These are phyloP conservation scores for Cystobasidium sp. DNA, from an alignment of 1,284 basidiomycete species.

Conservation along the genomic window DNA sequence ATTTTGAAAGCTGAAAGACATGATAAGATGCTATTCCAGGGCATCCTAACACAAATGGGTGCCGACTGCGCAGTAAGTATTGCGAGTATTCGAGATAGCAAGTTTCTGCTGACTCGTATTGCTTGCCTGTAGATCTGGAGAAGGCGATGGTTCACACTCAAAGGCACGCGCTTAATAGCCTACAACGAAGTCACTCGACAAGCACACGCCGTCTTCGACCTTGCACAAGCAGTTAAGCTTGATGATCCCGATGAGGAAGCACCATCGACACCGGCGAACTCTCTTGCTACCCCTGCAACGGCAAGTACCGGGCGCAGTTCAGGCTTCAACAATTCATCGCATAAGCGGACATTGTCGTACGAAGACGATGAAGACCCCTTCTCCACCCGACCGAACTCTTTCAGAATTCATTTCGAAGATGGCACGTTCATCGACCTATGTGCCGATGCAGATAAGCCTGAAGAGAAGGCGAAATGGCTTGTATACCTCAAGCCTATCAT, in stretches of 20 bases:
- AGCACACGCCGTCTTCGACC: conserved; percentile 33
- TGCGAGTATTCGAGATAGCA: neutral
- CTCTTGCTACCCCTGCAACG: conserved; percentile 20
- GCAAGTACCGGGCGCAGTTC: conserved; percentile 16
- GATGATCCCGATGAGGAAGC: conserved; percentile 41
- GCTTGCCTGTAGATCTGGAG: conserved; percentile 15
- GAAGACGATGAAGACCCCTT: conserved; percentile 43
- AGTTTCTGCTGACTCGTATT: neutral
- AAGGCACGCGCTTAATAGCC: conserved; percentile 33
- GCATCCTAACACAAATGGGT: conserved; percentile 36
- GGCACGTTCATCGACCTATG: conserved; percentile 34
- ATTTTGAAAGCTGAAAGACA: conserved; percentile 28
- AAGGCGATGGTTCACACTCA: conserved; percentile 24
- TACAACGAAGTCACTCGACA: conserved; percentile 41
- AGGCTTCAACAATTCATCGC: neutral
- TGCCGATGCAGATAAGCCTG: conserved; percentile 32
- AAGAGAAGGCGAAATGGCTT: conserved; percentile 39
- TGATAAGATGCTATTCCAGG: conserved; percentile 39
- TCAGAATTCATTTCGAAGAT: conserved; percentile 36
- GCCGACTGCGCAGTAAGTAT: conserved; percentile 36
- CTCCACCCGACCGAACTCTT: conserved; percentile 41
- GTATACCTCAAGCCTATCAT: conserved; percentile 31
- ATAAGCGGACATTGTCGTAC: conserved; percentile 28
- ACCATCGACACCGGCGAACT: conserved; percentile 14
- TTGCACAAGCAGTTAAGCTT: conserved; percentile 22